Conservation (phyloP, 257 asterid genomes). For the Primulina huaijiensis region DNA sequence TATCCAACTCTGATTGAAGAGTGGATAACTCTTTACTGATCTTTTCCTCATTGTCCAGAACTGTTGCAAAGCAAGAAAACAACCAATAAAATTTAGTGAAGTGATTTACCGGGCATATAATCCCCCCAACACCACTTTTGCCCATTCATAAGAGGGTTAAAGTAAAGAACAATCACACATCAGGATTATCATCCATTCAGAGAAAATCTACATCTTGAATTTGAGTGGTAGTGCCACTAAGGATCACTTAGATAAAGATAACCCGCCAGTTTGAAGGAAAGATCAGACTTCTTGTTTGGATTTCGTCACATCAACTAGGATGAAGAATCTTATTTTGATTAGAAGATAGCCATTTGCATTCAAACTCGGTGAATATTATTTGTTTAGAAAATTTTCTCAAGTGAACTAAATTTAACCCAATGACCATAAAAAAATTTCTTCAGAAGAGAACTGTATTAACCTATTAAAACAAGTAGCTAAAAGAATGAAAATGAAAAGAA, state of each 20-base stretch:
- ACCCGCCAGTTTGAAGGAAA: slow-evolving; percentile 1
- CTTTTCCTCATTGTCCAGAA: slow-evolving; percentile 56
- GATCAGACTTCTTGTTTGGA: slow-evolving; percentile 11
- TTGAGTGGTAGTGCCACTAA: neutral
- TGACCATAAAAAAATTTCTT: neutral
- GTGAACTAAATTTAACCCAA: slow-evolving; percentile 1
- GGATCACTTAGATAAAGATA: neutral
- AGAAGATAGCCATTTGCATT: neutral
- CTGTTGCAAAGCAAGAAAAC: slow-evolving; percentile 43
- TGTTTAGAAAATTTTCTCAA: neutral
- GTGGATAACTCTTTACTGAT: slow-evolving; percentile 51
- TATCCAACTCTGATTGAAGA: slow-evolving; percentile 79
- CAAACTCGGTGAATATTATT: neutral
- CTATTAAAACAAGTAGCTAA: neutral
- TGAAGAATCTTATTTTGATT: neutral
- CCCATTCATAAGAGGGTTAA: slow-evolving; percentile 10
- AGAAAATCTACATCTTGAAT: neutral
- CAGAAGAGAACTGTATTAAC: neutral
- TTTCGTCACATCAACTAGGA: slow-evolving; percentile 11
- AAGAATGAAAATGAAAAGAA: neutral
- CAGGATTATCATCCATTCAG: neutral
- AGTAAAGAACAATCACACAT: slow-evolving; percentile 9
- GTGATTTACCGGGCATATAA: slow-evolving; percentile 8
- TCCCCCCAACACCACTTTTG: slow-evolving; percentile 5
- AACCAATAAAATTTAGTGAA: slow-evolving; percentile 19